Evolutionary conservation across 2,329 filamentous ascomycete genomes (phyloP).

Genomic region (Phialophora tarda): DNA sequence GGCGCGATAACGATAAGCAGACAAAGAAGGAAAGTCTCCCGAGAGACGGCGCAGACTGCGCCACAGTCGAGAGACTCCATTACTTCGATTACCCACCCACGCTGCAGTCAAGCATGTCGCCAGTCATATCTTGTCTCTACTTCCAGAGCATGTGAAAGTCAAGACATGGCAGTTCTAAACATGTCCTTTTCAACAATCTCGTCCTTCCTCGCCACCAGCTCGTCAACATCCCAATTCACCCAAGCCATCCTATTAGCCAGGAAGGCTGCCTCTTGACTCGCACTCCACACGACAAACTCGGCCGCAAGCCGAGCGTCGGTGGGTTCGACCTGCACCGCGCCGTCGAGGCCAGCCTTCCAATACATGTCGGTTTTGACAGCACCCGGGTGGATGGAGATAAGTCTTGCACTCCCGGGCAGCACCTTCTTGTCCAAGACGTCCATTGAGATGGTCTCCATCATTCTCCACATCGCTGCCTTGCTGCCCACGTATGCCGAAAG

Average conservation of each 20-base stretch:
- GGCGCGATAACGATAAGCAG: conserved; percentile 10
- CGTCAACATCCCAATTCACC: conserved; percentile 14
- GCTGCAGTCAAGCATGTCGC: neutral
- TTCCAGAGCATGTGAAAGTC: neutral
- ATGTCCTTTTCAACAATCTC: conserved; percentile 13
- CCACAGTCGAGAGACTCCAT: neutral
- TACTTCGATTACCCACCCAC: neutral
- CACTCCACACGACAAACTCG: conserved; percentile 7
- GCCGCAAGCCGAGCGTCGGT: conserved; percentile 8
- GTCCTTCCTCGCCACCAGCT: conserved; percentile 8
- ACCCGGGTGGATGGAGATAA: conserved; percentile 14
- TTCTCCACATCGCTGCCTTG: conserved; percentile 17
- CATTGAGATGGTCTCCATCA: conserved; percentile 17
- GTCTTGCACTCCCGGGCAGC: neutral
- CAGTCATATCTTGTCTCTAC: neutral
- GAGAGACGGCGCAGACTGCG: neutral
- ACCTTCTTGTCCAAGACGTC: neutral
- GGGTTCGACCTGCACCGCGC: neutral
- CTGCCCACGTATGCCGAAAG: conserved; percentile 10
- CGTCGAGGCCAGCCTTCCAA: conserved; percentile 5
- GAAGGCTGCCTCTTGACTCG: conserved; percentile 10
- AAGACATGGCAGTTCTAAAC: conserved; percentile 11
- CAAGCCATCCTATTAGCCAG: conserved; percentile 11
- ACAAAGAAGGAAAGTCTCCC: conserved; percentile 5
- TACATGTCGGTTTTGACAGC: conserved; percentile 12